Percentiles rank a stretch among this genome's conserved stretches.
phyloP scores from a whole-genome alignment of 371 early-diverging fungal genomes.

The Vittaforma corneae region DNA sequence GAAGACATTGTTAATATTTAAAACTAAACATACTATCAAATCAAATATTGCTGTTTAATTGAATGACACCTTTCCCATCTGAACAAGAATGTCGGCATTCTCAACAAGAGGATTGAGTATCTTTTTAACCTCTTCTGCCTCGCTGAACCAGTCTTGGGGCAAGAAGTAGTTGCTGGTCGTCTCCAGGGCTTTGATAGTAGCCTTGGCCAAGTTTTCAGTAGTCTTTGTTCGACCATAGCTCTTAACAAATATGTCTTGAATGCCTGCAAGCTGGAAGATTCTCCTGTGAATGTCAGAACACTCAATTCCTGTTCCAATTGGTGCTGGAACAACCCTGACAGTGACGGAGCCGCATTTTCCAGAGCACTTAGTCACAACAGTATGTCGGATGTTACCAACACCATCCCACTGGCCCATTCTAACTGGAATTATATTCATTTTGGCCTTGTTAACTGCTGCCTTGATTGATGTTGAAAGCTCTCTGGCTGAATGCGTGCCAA shows the following conservation, averaged over 20 bases:
- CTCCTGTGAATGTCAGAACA: slow-evolving; percentile 90
- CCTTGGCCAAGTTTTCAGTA: slow-evolving; percentile 93
- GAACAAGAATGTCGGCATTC: slow-evolving; percentile 38
- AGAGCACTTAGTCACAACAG: slow-evolving; percentile 90
- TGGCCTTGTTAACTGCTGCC: slow-evolving; percentile 93
- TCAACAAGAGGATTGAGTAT: slow-evolving; percentile 49
- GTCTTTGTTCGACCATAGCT: slow-evolving; percentile 73
- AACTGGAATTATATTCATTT: slow-evolving; percentile 89
- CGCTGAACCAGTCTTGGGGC: slow-evolving; percentile 83
- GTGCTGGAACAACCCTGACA: slow-evolving; percentile 85
- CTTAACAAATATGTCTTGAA: slow-evolving; percentile 90
- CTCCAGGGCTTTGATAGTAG: slow-evolving; percentile 88
- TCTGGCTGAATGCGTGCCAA: slow-evolving; percentile 96
- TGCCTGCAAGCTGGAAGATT: slow-evolving; percentile 90
- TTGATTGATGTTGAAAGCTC: slow-evolving; percentile 94
- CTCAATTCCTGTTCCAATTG: slow-evolving; percentile 95
- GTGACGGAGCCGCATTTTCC: slow-evolving; percentile 94
- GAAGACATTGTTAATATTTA: too few relatives aligned
- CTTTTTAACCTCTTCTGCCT: slow-evolving; percentile 14
- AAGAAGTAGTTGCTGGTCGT: slow-evolving; percentile 90
- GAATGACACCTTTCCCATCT: slow-evolving; percentile 39
- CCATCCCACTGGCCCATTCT: slow-evolving; percentile 98
- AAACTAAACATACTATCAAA: too few relatives aligned
- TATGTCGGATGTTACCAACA: slow-evolving; percentile 87
- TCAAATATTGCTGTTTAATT: too few relatives aligned